Conservation (phyloP, 139 green algal species). For the Deuterostichococcus epilithicus region DNA sequence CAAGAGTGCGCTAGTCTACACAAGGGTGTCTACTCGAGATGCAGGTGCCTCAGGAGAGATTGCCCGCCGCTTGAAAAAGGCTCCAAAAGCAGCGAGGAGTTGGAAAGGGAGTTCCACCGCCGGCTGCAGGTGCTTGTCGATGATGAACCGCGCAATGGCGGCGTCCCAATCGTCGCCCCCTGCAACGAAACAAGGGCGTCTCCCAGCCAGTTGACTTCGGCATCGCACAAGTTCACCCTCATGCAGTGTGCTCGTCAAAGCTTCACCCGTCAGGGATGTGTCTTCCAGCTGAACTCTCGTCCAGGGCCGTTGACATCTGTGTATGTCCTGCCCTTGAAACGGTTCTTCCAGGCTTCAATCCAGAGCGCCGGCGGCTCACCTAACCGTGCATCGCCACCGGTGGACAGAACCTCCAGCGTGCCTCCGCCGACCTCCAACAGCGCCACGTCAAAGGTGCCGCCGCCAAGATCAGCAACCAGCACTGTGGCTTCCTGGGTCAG, state of each 20-base stretch:
- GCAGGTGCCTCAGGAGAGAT: too few relatives aligned
- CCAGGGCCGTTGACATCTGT: too few relatives aligned
- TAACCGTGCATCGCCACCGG: constrained; percentile 76
- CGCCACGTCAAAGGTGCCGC: constrained; percentile 84
- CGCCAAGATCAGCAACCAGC: constrained; percentile 88
- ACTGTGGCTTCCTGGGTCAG: constrained; percentile 73
- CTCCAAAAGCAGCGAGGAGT: background rate
- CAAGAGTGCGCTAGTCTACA: background rate
- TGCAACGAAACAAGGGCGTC: constrained; percentile 11
- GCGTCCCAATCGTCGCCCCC: constrained; percentile 84
- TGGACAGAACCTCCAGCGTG: constrained; percentile 82
- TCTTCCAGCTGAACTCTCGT: too few relatives aligned
- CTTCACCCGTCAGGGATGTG: too few relatives aligned
- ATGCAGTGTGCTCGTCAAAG: too few relatives aligned
- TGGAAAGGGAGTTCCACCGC: constrained; percentile 4
- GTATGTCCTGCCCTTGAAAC: too few relatives aligned
- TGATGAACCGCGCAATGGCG: constrained; percentile 62
- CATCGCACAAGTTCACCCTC: too few relatives aligned
- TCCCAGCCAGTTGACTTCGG: too few relatives aligned
- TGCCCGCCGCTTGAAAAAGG: too few relatives aligned
- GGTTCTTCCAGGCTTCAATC: too few relatives aligned
- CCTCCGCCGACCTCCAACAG: constrained; percentile 82
- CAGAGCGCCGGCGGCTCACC: constrained; percentile 14
- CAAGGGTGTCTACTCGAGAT: too few relatives aligned
- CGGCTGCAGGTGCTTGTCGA: constrained; percentile 43